A percentile compares a stretch with the other conserved stretches of the same genome.
Conservation (phyloP, 2,329 filamentous ascomycete species). For the Stromatinia cepivora region DNA sequence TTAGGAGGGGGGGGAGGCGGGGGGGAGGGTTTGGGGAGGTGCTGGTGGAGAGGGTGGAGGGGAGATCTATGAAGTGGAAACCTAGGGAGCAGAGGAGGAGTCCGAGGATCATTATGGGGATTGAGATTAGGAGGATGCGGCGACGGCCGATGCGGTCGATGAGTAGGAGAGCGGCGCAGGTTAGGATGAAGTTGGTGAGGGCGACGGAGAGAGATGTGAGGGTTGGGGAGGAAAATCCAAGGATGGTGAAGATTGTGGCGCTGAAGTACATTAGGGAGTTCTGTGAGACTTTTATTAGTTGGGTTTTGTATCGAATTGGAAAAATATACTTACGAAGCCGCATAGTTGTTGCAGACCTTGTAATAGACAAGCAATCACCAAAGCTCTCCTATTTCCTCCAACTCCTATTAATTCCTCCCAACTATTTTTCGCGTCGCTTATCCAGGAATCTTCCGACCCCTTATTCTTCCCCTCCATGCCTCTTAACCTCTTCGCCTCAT, state of each 20-base stretch:
- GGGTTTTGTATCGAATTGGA: not conserved
- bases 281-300: slow-evolving; percentile 42
- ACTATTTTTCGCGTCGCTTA: slow-evolving; percentile 41
- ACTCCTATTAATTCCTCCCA: slow-evolving; percentile 57
- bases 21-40: slow-evolving; percentile 23
- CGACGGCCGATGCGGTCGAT: slow-evolving; percentile 80
- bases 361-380: slow-evolving; percentile 82
- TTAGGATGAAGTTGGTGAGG: slow-evolving; percentile 80
- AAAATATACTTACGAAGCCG: slow-evolving; percentile 62
- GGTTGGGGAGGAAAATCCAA: slow-evolving; percentile 77
- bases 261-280: slow-evolving; percentile 94
- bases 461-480: slow-evolving; percentile 31
- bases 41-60: slow-evolving; percentile 29
- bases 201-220: slow-evolving; percentile 79
- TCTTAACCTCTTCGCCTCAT: slow-evolving; percentile 47
- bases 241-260: slow-evolving; percentile 74
- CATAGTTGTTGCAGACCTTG: slow-evolving; percentile 88
- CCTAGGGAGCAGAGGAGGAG: slow-evolving; percentile 70
- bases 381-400: slow-evolving; percentile 68
- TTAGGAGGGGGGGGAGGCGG: slow-evolving; percentile 51
- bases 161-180: slow-evolving; percentile 69
- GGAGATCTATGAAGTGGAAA: slow-evolving; percentile 59
- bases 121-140: slow-evolving; percentile 75
- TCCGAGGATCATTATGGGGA: slow-evolving; percentile 79
- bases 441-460: slow-evolving; percentile 29